Conservation (phyloP, 1,284 basidiomycete genomes). For the Ganoderma lucidum region DNA sequence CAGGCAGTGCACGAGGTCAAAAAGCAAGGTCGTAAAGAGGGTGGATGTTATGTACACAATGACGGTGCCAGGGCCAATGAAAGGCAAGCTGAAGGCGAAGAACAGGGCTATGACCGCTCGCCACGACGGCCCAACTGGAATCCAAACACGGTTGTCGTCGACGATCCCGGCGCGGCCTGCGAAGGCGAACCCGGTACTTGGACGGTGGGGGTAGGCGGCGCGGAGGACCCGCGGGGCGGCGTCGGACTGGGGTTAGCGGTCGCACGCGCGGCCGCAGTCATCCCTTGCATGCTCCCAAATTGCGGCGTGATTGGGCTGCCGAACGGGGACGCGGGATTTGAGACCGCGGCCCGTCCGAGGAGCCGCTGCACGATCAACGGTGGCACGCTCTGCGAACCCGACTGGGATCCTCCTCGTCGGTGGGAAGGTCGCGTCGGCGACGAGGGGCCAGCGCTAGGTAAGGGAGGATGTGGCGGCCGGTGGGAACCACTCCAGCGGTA, state of each 20-base stretch:
- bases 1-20: constrained; percentile 16
- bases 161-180: constrained; percentile 19
- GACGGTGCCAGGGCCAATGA: not conserved
- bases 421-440: constrained; percentile 29
- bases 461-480: constrained; percentile 59
- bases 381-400: constrained; percentile 29
- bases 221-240: not conserved
- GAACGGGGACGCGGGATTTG: constrained; percentile 33
- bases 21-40: constrained; percentile 16
- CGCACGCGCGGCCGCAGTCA: constrained; percentile 15
- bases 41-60: constrained; percentile 26
- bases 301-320: constrained; percentile 33
- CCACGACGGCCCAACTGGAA: constrained; percentile 33
- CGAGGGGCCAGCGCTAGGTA: constrained; percentile 44
- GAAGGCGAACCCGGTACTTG: not conserved
- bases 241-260: constrained; percentile 3
- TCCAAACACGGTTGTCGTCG: constrained; percentile 30
- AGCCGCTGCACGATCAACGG: constrained; percentile 51
- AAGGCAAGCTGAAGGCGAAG: not conserved
- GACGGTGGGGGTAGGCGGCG: constrained; percentile 1
- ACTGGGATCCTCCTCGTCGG: constrained; percentile 20
- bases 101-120: constrained; percentile 14
- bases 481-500: constrained; percentile 43
- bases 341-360: constrained; percentile 42
- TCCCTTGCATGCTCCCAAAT: constrained; percentile 26